Percentiles rank a stretch among this genome's conserved stretches.
Evolutionary conservation across 2,329 filamentous ascomycete genomes (phyloP).

Genomic region (Teratosphaeria gauchensis): DNA sequence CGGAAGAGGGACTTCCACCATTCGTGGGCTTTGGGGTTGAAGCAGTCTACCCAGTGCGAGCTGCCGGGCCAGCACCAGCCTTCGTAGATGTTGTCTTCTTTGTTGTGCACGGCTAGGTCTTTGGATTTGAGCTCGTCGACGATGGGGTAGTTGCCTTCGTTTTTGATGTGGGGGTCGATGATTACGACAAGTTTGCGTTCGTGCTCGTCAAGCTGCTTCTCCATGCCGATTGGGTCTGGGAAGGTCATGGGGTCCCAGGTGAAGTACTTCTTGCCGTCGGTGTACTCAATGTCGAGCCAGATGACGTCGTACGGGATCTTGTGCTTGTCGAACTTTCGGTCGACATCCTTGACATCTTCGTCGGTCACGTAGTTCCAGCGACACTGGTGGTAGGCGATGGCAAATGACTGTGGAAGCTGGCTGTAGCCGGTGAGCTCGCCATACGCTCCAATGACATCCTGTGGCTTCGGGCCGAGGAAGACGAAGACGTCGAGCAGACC

Average conservation of each 20-base stretch:
- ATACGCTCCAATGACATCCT: conserved; percentile 72
- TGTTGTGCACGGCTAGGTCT: conserved; percentile 76
- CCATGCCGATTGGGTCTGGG: conserved; percentile 75
- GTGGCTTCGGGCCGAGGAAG: conserved; percentile 79
- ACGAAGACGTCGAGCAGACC: conserved; percentile 88
- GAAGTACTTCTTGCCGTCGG: conserved; percentile 95
- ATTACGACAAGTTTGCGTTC: conserved; percentile 87
- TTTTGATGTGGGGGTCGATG: conserved; percentile 98
- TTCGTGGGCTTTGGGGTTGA: conserved; percentile 79
- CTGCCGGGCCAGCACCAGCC: conserved; percentile 99
- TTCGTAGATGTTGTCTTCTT: conserved; percentile 80
- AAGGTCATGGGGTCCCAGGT: conserved; percentile 92
- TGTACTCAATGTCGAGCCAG: conserved; percentile 98
- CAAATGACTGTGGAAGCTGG: conserved; percentile 82
- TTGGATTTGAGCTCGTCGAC: conserved; percentile 75
- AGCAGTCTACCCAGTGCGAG: conserved; percentile 92
- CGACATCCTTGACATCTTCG: conserved; percentile 92
- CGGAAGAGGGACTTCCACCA: conserved; percentile 91
- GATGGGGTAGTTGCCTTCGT: conserved; percentile 65
- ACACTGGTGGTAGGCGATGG: conserved; percentile 92
- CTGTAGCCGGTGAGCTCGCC: conserved; percentile 86
- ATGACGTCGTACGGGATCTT: conserved; percentile 97
- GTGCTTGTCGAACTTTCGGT: conserved; percentile 89
- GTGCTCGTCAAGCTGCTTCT: conserved; percentile 72
- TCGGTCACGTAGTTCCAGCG: conserved; percentile 98